Base-by-base conservation (phyloP, 805 yeast genomes). In the Starmerella apicola region DNA sequence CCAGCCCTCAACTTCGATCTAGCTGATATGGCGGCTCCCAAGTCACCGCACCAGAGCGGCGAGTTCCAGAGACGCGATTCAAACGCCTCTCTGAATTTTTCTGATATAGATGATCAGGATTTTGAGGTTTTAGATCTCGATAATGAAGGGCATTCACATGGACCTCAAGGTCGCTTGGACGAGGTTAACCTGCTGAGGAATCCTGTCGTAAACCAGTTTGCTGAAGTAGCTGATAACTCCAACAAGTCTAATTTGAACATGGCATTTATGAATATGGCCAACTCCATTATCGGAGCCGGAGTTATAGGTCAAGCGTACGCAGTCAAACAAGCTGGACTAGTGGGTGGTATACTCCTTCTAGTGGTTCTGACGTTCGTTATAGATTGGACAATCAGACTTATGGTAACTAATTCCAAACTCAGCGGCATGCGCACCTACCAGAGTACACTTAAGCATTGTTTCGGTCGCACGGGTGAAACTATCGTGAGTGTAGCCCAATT, bases 261-360 rank as follows among this genome's bases (percentile, higher is more conserved):
- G 83, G 96, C 96, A 4, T 85, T 86, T 54, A 81, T 86, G 93
- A 88, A 88, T 60, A 85, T 86, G 94, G 94, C 95, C 8, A 86
- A 86, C 59, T 79, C 93, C 16, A 88, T 88, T 45, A 66, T 88
- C 5, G 97, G 97, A 0, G 96, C 97, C 0, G 97, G 97, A 2
- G 82, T 88, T 39, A 83, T 88, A 24, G 95, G 96, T 1, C 93
- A 85, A 48, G 94, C 97, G 2, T 80, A 77, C 48, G 95, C 96
- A 0, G 74, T 86, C 52, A 66, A 70, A 34, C 82, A 85, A 51
- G 70, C 82, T 16, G 97, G 97, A 0, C 58, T 88, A 3, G 42
- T 77, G 0, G 84, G 88, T 0, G 94, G 94, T 3, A 53, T 78
- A 1, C 18, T 83, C 2, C 67, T 76, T 5, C 66, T 84, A 55